These are phyloP conservation scores for Heimioporus sp. DNA, from an alignment of 768 basidiomycete genomes.

Conservation along the genomic window DNA sequence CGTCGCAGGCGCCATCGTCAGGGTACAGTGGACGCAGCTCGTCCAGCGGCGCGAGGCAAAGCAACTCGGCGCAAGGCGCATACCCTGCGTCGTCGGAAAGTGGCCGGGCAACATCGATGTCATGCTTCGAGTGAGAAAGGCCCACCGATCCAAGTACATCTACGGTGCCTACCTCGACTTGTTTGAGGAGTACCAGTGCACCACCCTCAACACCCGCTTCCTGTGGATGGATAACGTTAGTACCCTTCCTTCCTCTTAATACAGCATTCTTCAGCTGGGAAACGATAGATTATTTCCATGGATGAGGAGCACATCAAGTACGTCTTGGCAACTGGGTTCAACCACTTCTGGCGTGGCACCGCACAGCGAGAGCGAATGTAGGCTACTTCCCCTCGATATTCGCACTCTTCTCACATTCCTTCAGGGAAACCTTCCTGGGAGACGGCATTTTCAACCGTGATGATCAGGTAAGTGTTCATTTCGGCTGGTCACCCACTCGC, in stretches of 20 bases:
- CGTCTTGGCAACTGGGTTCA: constrained; percentile 63
- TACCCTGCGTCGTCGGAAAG: constrained; percentile 60
- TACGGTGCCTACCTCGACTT: constrained; percentile 62
- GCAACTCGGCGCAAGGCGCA: constrained; percentile 47
- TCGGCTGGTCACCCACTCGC: neutral
- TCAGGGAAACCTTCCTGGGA: constrained; percentile 56
- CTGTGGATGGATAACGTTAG: constrained; percentile 69
- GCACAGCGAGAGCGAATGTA: constrained; percentile 66
- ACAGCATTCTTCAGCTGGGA: neutral
- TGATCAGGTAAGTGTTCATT: constrained; percentile 48
- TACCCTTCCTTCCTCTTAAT: constrained; percentile 6
- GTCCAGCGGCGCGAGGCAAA: constrained; percentile 43
- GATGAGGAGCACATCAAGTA: constrained; percentile 69
- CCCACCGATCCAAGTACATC: constrained; percentile 58
- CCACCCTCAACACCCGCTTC: constrained; percentile 66
- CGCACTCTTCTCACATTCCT: constrained; percentile 8
- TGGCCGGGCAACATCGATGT: constrained; percentile 82
- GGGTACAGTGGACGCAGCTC: constrained; percentile 34
- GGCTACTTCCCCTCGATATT: constrained; percentile 19
- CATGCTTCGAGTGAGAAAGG: constrained; percentile 51
- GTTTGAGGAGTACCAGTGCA: constrained; percentile 68
- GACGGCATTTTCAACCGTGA: constrained; percentile 78
- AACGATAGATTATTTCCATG: constrained; percentile 64
- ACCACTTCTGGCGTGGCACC: constrained; percentile 64
- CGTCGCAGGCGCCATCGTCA: constrained; percentile 37